Percentiles rank a stretch among this genome's conserved stretches.
phyloP scores from a whole-genome alignment of 2,329 filamentous ascomycete genomes.

The Cercospora zeae-maydis region DNA sequence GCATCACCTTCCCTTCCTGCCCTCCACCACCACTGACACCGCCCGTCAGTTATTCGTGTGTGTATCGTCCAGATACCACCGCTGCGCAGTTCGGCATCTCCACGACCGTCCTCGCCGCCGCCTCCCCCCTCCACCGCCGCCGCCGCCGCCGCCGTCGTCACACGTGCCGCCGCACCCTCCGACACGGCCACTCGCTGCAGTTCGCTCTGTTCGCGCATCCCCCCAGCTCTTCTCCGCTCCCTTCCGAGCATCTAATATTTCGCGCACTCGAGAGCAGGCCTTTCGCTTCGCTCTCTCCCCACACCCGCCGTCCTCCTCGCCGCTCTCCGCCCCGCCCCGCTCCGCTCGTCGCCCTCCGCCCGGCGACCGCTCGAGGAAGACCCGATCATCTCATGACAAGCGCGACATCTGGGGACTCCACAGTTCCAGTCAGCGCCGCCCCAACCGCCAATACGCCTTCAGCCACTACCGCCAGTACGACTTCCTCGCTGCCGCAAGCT shows the following conservation, averaged over 20 bases:
- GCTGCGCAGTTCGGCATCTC: constrained; percentile 5
- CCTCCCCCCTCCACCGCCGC: background rate
- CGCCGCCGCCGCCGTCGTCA: constrained; percentile 5
- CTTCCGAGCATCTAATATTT: constrained; percentile 10
- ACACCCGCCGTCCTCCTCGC: background rate
- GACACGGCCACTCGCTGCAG: constrained; percentile 2
- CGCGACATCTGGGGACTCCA: constrained; percentile 52
- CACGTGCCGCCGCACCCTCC: background rate
- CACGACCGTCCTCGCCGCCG: background rate
- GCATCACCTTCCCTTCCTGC: background rate
- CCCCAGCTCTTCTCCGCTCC: constrained; percentile 11
- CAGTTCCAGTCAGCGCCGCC: constrained; percentile 42
- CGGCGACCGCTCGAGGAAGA: constrained; percentile 13
- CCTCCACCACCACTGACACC: background rate
- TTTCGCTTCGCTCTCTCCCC: constrained; percentile 2
- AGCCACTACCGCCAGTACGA: constrained; percentile 49
- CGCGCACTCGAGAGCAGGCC: constrained; percentile 3
- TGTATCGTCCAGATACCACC: constrained; percentile 12
- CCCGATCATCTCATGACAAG: constrained; percentile 56
- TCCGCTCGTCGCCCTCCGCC: constrained; percentile 1
- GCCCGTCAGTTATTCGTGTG: constrained; percentile 2
- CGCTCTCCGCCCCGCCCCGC: background rate
- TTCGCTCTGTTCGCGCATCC: constrained; percentile 4
- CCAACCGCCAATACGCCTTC: constrained; percentile 46
- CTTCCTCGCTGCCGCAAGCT: constrained; percentile 49